Percentiles rank a stretch among this genome's conserved stretches.
Evolutionary conservation across 805 yeast species (phyloP).

Genomic region (Clavispora asparagi): DNA sequence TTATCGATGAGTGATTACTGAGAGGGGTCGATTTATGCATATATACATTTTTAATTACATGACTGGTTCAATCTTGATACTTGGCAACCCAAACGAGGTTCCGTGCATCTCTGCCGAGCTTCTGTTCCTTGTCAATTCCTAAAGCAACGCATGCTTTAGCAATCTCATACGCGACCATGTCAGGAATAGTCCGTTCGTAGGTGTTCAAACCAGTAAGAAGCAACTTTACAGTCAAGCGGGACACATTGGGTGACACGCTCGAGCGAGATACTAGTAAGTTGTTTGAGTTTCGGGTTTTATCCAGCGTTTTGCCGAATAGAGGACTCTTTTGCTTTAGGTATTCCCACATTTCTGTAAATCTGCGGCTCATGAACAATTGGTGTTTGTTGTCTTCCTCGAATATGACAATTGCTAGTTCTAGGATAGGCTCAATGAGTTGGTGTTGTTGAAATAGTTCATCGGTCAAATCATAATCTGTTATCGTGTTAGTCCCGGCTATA

Average conservation of each 20-base stretch:
- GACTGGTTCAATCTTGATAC: slow-evolving; percentile 5
- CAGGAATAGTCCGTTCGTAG: slow-evolving; percentile 39
- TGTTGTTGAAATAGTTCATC: slow-evolving; percentile 1
- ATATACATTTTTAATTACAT: slow-evolving; percentile 9
- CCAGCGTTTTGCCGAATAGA: not conserved
- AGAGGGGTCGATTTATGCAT: not conserved
- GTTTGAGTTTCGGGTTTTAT: not conserved
- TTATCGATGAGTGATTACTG: slow-evolving; percentile 3
- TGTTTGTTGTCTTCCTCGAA: slow-evolving; percentile 27
- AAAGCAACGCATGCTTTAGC: slow-evolving; percentile 23
- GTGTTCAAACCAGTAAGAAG: slow-evolving; percentile 31
- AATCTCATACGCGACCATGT: slow-evolving; percentile 31
- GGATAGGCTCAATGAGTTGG: slow-evolving; percentile 21
- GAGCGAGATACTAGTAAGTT: not conserved
- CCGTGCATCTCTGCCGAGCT: slow-evolving; percentile 19
- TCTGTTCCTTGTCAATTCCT: slow-evolving; percentile 19
- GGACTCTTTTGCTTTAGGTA: slow-evolving; percentile 8
- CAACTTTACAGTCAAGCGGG: slow-evolving; percentile 22
- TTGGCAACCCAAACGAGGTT: slow-evolving; percentile 28
- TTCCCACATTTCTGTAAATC: slow-evolving; percentile 46
- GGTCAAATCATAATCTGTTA: slow-evolving; percentile 8
- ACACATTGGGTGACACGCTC: slow-evolving; percentile 13
- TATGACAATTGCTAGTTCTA: slow-evolving; percentile 24
- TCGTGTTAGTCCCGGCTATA: slow-evolving; percentile 14
- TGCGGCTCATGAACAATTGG: slow-evolving; percentile 43